Percentiles rank a stretch among this genome's conserved stretches.
These are phyloP conservation scores for Zalaria obscura DNA, from an alignment of 2,329 filamentous ascomycete genomes.

Conservation along the genomic window DNA sequence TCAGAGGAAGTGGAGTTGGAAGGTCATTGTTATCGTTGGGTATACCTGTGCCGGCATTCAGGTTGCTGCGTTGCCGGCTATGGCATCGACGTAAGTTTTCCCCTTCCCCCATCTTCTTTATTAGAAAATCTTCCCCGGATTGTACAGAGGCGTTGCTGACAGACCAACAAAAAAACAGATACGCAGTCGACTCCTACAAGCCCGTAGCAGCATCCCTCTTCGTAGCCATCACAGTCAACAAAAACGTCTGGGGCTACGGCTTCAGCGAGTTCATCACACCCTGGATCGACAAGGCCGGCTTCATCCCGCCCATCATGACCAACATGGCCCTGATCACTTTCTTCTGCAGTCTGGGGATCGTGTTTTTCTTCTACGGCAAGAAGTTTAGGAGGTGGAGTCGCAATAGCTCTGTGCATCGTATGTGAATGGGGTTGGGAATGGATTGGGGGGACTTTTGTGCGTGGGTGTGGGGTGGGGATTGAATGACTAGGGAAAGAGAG, in stretches of 20 bases:
- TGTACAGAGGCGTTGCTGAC: no score
- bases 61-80: constrained; percentile 45
- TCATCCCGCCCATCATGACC: constrained; percentile 44
- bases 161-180: constrained; percentile 12
- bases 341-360: constrained; percentile 39
- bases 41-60: constrained; percentile 44
- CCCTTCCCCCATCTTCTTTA: no score
- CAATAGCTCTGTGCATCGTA: constrained; percentile 9
- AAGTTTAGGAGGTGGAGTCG: constrained; percentile 39
- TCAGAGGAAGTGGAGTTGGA: constrained; percentile 32
- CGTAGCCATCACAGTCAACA: constrained; percentile 48
- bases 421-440: not conserved
- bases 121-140: no score
- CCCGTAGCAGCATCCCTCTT: constrained; percentile 46
- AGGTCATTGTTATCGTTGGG: constrained; percentile 43
- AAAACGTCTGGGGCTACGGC: constrained; percentile 50
- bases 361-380: constrained; percentile 47
- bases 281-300: constrained; percentile 36
- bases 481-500: no score
- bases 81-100: constrained; percentile 28
- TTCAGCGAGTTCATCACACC: constrained; percentile 33
- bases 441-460: no score
- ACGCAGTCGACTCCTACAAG: constrained; percentile 51
- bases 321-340: constrained; percentile 40
- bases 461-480: no score